Base-by-base conservation (phyloP, 2,329 filamentous ascomycete genomes). In the Cladophialophora bantiana region DNA sequence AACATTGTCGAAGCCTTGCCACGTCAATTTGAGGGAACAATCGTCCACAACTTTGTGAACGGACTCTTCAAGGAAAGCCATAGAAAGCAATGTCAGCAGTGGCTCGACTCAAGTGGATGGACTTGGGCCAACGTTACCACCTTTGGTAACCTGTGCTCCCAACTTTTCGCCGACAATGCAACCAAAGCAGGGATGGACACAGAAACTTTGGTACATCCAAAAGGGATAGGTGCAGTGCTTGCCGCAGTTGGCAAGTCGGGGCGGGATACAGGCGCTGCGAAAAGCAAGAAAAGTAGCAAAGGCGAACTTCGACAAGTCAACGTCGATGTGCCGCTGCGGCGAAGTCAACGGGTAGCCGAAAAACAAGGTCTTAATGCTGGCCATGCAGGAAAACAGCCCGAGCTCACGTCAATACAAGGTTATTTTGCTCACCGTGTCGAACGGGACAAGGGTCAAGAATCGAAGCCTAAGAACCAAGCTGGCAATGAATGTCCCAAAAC, bases 31-130 rank as follows among this genome's bases (percentile, higher is more conserved):
- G 70, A 68, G 52, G 62, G 62, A 58, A 54, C 56, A 7, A 59
- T 70, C 50, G 60, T 71, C 10, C 68, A 48, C 40, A 60, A 60
- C 35, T 71, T 70, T 50, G 64, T 67, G 20, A 56, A 68, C 6
- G 70, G 70, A 4, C 59, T 71, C 5, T 68, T 61, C 42, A 35
- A 52, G 7, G 52, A 35, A 3, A 45, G 18, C n/a, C 66, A 68
- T 31, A 64, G 52, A 38, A 63, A 55, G 52, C 70, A 71, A 58
- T 70, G 68, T 61, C 66, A 56, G 31, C 66, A 70, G 36, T 71
- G 62, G 64, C 64, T 71, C 13, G 68, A 70, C n/a, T 53, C 36
- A 9, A 65, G 62, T 45, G 70, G 68, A 10, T 71, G 70, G 70
- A 67, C 50, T 9, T 71, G 70, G 70, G 64, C 64, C 31, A 71